Evolutionary conservation across 2,329 filamentous ascomycete genomes (phyloP), one percentile per base, ranked within the genome.

Genomic region (Fusarium sp.): DNA sequence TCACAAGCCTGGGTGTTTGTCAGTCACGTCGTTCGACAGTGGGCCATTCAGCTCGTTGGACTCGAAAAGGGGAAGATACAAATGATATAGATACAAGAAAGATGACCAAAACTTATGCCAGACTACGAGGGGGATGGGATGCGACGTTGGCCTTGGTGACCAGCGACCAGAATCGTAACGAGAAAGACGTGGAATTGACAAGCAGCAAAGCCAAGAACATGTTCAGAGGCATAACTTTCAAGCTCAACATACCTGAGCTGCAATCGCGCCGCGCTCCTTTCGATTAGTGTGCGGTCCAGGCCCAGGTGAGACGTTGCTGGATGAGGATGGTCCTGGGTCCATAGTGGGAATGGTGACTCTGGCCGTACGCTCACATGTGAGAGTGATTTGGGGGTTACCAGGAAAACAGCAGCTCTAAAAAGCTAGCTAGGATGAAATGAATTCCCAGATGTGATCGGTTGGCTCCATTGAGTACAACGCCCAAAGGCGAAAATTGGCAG

Each of bases 1-100:
- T 89, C 86, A 78, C 87, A 89, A 21, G 87, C 87, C 80, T 84
- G 49, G 22, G 17, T 15, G 13, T 13, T 15, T 44, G 50, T 75
- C 26, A 75, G 70, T 36, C 13, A 42, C 19, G 38, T 39, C 9
- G 6, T 34, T 38, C 34, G 10, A 40, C 10, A 44, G 17, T 38
- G n/a, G 17, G 9, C 19, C 45, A 38, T 24, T 26, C 9, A 10
- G 22, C 6, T 31, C 31, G 14, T 21, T 34, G 7, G 8, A 21
- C 17, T 22, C 34, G 6, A n/a, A 19, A n/a, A 17, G 21, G n/a
- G 17, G 14, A 24, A 39, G 13, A 17, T 38, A 14, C 3, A 45
- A 36, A 19, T 24, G 10, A 6, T 17, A 42, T 42, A 15, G 21
- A 17, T 42, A 22, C 40, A 42, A 14, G 17, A 22, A 6, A 17